Evolutionary conservation across 2,329 filamentous ascomycete genomes (phyloP), one percentile per base, ranked within the genome.

Genomic region (Fusarium sp.): DNA sequence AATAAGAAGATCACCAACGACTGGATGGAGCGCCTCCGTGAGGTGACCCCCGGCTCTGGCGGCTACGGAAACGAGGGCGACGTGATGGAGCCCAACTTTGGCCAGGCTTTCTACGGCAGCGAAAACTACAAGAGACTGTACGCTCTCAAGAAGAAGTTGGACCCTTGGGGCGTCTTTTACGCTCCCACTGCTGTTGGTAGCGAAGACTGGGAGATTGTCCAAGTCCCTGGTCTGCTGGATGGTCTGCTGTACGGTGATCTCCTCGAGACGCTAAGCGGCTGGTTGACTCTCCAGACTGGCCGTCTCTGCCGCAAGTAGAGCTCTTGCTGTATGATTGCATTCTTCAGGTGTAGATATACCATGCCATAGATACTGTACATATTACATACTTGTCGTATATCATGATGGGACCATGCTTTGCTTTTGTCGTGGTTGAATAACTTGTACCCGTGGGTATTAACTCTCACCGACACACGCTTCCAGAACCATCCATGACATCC

Each of bases 51-150:
- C 6, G 74, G 73, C 31, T 67, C 70, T 3, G 78, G 78, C 27
- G 75, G 77, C 8, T 80, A 82, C 44, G 70, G 77, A 20, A 82
- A 80, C 55, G 80, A 82, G 69, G 80, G 79, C 6, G 78, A 82
- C 42, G 74, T 80, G 17, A 77, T 77, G 69, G 79, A 82, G 62
- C 79, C 78, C 31, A 73, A 80, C 20, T 82, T 80, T 58, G 72
- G 49, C 9, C 64, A 78, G 59, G 62, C 76, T 3, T 82, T 82
- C 55, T 82, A 78, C 42, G 42, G 42, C 9, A 73, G 22, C 16
- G 63, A 70, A 16, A 60, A 77, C 53, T 82, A 82, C 57, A 69
- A 70, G 16, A 62, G 73, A 4, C 74, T 81, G 14, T 67, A 78
- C n/a, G 68, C 69, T 22, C 70, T 80, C 35, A 83, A 82, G 77